Evolutionary conservation across 441 rosid species (phyloP).

Genomic region (Raphanus hybrid): DNA sequence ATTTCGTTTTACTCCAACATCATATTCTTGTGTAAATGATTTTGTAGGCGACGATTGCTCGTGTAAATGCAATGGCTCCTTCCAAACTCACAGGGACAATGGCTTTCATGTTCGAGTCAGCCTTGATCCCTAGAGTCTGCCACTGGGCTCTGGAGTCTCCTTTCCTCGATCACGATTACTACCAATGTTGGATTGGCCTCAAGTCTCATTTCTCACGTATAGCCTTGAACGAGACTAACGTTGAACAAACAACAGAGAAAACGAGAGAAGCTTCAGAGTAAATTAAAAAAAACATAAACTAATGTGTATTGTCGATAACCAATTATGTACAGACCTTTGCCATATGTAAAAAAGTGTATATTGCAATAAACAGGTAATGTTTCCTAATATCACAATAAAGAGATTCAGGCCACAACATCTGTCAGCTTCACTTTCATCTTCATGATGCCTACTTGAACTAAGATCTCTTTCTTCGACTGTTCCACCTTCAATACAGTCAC

Average conservation of each 20-base stretch:
- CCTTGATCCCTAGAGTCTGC: slow-evolving; percentile 87
- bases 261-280: slow-evolving; percentile 28
- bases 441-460: slow-evolving; percentile 86
- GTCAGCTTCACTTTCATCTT: slow-evolving; percentile 70
- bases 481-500: slow-evolving; percentile 76
- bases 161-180: slow-evolving; percentile 69
- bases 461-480: slow-evolving; percentile 64
- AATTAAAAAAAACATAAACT: background rate
- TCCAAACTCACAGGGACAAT: slow-evolving; percentile 70
- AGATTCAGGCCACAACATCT: slow-evolving; percentile 45
- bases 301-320: slow-evolving; percentile 11
- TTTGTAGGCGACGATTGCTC: slow-evolving; percentile 67
- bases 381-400: slow-evolving; percentile 3
- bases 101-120: slow-evolving; percentile 98
- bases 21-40: background rate
- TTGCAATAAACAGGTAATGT: slow-evolving; percentile 24
- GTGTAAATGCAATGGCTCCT: slow-evolving; percentile 69
- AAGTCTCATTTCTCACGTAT: slow-evolving; percentile 72
- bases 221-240: slow-evolving; percentile 31
- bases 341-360: slow-evolving; percentile 21
- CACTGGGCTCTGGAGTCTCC: slow-evolving; percentile 85
- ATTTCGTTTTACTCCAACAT: too few species aligned
- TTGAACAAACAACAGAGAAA: slow-evolving; percentile 21
- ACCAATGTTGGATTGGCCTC: slow-evolving; percentile 95
- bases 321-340: slow-evolving; percentile 36